Percentiles rank a stretch among this genome's conserved stretches.
These are phyloP conservation scores for Cydonia oblonga DNA, from an alignment of 331 rosid species.

Conservation along the genomic window DNA sequence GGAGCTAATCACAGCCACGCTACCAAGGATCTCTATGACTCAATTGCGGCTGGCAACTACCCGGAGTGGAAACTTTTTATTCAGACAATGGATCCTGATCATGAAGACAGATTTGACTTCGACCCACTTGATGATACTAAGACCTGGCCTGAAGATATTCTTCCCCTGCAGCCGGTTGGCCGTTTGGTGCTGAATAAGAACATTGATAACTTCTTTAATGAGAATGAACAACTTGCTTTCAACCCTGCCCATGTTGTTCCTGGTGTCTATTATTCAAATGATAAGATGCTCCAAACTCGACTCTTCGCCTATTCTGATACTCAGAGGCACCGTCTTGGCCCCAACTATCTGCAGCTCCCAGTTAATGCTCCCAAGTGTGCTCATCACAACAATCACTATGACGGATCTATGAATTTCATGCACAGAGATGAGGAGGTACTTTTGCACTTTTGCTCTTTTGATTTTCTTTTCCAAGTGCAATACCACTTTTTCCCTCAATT, in stretches of 20 bases:
- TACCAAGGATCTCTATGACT: slow-evolving; percentile 71
- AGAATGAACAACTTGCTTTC: slow-evolving; percentile 86
- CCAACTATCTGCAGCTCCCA: slow-evolving; percentile 86
- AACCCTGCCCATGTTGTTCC: slow-evolving; percentile 74
- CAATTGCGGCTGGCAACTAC: slow-evolving; percentile 85
- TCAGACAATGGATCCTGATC: slow-evolving; percentile 70
- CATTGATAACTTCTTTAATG: slow-evolving; percentile 88
- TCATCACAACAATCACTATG: slow-evolving; percentile 83
- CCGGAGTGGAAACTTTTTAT: slow-evolving; percentile 87
- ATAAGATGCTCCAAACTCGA: slow-evolving; percentile 74
- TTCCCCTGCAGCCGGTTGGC: slow-evolving; percentile 90
- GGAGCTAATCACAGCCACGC: slow-evolving; percentile 96
- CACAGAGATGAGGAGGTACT: slow-evolving; percentile 92
- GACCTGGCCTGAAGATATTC: slow-evolving; percentile 83
- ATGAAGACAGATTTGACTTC: slow-evolving; percentile 70
- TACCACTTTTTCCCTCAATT: not conserved
- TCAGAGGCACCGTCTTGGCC: slow-evolving; percentile 93
- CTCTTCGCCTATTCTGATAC: slow-evolving; percentile 75
- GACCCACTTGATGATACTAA: slow-evolving; percentile 82
- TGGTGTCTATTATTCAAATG: slow-evolving; percentile 76
- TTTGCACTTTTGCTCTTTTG: not conserved
- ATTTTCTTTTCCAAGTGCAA: not conserved
- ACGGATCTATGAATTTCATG: slow-evolving; percentile 80
- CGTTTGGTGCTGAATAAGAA: slow-evolving; percentile 82
- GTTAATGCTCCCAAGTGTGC: slow-evolving; percentile 78